Percentiles rank a stretch among this genome's conserved stretches.
These are phyloP conservation scores for Umbelopsis sp. DNA, from an alignment of 192 early-diverging fungal species.

Conservation along the genomic window DNA sequence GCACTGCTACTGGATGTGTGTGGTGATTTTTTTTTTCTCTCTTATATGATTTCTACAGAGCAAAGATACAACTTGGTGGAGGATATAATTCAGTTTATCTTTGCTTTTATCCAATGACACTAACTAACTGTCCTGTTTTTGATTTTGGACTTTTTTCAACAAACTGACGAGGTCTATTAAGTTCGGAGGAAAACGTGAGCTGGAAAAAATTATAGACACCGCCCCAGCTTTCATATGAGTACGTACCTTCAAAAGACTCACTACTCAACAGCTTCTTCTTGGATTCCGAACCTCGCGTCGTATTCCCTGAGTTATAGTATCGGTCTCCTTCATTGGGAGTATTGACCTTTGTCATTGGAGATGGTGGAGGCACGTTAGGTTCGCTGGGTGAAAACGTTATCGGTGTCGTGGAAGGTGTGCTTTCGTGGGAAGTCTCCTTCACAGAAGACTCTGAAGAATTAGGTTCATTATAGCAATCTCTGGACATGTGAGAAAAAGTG, in stretches of 20 bases:
- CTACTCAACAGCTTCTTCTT: slow-evolving; percentile 12
- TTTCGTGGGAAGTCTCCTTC: slow-evolving; percentile 13
- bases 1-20: too few species aligned
- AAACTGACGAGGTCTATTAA: slow-evolving; percentile 1
- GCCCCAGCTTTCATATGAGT: neutral
- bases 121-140: slow-evolving; percentile 2
- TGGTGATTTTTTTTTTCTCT: too few species aligned
- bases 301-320: neutral
- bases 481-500: neutral
- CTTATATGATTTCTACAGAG: neutral
- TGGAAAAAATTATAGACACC: slow-evolving; percentile 10
- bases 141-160: slow-evolving; percentile 7
- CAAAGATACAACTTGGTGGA: neutral
- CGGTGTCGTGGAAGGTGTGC: slow-evolving; percentile 8
- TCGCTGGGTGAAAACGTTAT: slow-evolving; percentile 12
- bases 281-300: neutral
- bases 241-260: slow-evolving; percentile 13
- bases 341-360: slow-evolving; percentile 14
- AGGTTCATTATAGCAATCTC: slow-evolving; percentile 6
- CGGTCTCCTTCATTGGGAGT: slow-evolving; percentile 6
- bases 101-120: neutral
- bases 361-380: slow-evolving; percentile 10
- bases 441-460: slow-evolving; percentile 13
- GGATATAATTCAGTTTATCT: too few species aligned
- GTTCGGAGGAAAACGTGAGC: neutral